Evolutionary conservation across 306 rosid species (phyloP), one percentile per base, ranked within the genome.

Genomic region (Begonia masoniana): DNA sequence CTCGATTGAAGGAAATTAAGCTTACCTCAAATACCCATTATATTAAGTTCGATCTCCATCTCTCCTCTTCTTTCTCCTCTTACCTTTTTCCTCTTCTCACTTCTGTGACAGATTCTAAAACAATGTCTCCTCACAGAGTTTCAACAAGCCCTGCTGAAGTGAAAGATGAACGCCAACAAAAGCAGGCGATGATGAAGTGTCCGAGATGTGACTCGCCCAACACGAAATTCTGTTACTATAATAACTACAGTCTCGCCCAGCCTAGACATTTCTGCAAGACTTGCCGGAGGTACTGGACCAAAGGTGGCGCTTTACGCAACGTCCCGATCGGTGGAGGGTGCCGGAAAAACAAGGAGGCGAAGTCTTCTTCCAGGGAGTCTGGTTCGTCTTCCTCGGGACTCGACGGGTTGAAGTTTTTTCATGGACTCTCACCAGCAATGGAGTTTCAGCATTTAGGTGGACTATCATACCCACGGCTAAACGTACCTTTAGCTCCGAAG

Each of bases 161-260:
- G 39, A 31, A 31, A 31, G 39, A 31, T 31, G 39, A 31, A 31
- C 70, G 31, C 45, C 36, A 0, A 17, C 70, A 6, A 76, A 66
- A 23, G 60, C 15, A 14, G 48, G 35, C 3, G 59, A 52, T 24
- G 57, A 48, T 64, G 10, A 89, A 80, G 73, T 91, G 97, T 17
- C 97, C 97, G 0, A 50, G 97, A 39, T 91, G 97, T 47, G 92
- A 85, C 55, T 91, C 97, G 0, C 86, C 94, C 42, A 85, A 85
- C 82, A 91, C 97, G 21, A 91, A 91, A 55, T 91, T 91, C 80
- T 91, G 97, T 62, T 91, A 91, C 88, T 91, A 82, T 84, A 91
- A 91, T 77, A 91, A 91, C 67, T 91, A 91, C 75, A 85, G 94
- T 69, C 87, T 88, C 54, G 85, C 94, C 3, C 97, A 88, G 63